Percentiles rank a stretch among this genome's conserved stretches.
phyloP scores from a whole-genome alignment of 2,329 filamentous ascomycete genomes.

The Cordyceps javanica region DNA sequence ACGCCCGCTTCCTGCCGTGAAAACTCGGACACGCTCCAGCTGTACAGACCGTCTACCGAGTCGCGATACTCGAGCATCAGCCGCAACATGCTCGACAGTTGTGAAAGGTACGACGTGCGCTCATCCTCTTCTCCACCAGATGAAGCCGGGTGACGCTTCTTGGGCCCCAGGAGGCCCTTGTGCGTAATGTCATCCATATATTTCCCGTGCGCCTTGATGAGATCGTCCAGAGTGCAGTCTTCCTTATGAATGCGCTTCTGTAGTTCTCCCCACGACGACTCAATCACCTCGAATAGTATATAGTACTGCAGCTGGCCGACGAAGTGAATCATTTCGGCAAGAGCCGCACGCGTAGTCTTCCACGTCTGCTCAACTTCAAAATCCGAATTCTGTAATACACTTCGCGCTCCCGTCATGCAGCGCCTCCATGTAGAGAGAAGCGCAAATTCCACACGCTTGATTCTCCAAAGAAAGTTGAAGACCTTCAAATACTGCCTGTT shows the following conservation, averaged over 20 bases:
- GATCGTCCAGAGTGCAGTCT: conserved; percentile 85
- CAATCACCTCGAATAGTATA: conserved; percentile 97
- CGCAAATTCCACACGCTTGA: conserved; percentile 95
- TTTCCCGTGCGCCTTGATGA: conserved; percentile 83
- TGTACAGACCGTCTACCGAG: conserved; percentile 88
- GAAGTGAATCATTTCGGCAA: conserved; percentile 98
- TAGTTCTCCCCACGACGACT: conserved; percentile 88
- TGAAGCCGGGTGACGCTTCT: conserved; percentile 23
- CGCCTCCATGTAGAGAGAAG: conserved; percentile 87
- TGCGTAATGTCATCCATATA: conserved; percentile 94
- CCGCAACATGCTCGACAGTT: conserved; percentile 87
- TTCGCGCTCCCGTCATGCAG: conserved; percentile 89
- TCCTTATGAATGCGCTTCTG: conserved; percentile 77
- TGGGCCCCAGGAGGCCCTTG: conserved; percentile 84
- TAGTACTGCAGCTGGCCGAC: conserved; percentile 97
- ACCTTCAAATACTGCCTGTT: conserved; percentile 96
- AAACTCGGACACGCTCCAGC: conserved; percentile 91
- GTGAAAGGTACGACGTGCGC: conserved; percentile 72
- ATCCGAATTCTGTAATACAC: conserved; percentile 76
- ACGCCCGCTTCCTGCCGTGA: conserved; percentile 84
- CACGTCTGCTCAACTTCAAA: conserved; percentile 67
- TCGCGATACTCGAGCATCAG: conserved; percentile 93
- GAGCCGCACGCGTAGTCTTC: conserved; percentile 81
- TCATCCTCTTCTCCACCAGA: conserved; percentile 50
- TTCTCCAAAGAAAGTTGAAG: conserved; percentile 98